phyloP scores from a whole-genome alignment of 139 green algal species.

The Dunaliella primolecta region DNA sequence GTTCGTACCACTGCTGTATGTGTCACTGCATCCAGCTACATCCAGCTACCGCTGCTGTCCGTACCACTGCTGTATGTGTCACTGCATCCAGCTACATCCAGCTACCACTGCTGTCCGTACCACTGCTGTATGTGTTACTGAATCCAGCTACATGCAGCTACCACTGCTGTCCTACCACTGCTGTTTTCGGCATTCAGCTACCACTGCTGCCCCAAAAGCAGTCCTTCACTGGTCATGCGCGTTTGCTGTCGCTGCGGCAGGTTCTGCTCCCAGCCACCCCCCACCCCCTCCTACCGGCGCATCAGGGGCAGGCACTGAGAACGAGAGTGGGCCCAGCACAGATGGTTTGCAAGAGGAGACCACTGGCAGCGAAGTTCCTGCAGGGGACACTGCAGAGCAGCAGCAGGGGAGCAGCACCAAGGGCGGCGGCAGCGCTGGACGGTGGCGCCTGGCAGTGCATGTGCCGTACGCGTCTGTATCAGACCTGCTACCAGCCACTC shows the following conservation, averaged over 20 bases:
- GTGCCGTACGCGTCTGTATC: slow-evolving; percentile 79
- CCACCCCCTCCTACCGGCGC: background rate
- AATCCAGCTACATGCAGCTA: no score
- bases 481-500: slow-evolving; percentile 83
- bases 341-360: background rate
- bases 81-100: background rate
- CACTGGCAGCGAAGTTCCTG: background rate
- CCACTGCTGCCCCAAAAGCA: background rate
- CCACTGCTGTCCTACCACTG: background rate
- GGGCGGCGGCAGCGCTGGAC: background rate
- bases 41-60: background rate
- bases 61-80: background rate
- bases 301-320: background rate
- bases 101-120: background rate
- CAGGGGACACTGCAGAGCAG: background rate
- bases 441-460: slow-evolving; percentile 48
- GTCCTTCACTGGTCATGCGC: background rate
- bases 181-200: background rate
- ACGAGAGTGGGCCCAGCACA: background rate
- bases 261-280: background rate
- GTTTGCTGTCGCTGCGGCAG: background rate
- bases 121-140: background rate
- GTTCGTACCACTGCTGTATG: background rate
- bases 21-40: background rate
- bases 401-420: background rate